Base-by-base conservation (phyloP, 139 green algal species). In the Chlorella sp. region DNA sequence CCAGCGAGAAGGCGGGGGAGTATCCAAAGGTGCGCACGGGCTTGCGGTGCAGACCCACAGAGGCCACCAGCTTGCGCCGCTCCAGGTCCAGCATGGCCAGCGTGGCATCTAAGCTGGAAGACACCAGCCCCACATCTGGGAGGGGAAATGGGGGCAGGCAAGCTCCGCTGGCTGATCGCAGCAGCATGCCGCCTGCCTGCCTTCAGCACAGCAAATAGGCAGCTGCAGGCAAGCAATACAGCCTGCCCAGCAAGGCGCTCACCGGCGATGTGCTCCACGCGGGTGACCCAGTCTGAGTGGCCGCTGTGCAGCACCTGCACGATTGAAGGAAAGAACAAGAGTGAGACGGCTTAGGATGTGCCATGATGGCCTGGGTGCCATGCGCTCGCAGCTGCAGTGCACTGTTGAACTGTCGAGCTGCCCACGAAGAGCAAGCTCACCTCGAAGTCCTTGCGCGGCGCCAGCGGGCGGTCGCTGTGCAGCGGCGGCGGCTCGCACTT, bases 281-380 rank as follows among this genome's bases (percentile, higher is more conserved):
- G 87, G 32, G 92, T 95, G 39, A 97, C 89, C 94, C 94, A 97
- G 83, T 97, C 94, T 1, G 25, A 86, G 78, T 97, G 94, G n/a
- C 94, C 91, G 44, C 93, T 81, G 83, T 95, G 91, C 44, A 96
- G 89, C 65, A 90, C 91, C 51, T 60, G 51, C 51, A 23, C n/a
- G n/a, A n/a, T n/a, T n/a, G n/a, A n/a, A n/a, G n/a, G n/a, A n/a
- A n/a, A n/a, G n/a, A n/a, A n/a, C n/a, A n/a, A n/a, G n/a, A n/a
- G n/a, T n/a, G n/a, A n/a, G n/a, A n/a, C n/a, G n/a, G n/a, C n/a
- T n/a, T n/a, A n/a, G n/a, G n/a, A n/a, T n/a, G n/a, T n/a, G n/a
- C n/a, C n/a, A n/a, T n/a, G n/a, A n/a, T n/a, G n/a, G n/a, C n/a
- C n/a, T n/a, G n/a, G n/a, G n/a, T n/a, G n/a, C n/a, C n/a, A n/a